phyloP scores from a whole-genome alignment of 2,329 filamentous ascomycete genomes.

The Tolypocladium amazonense region DNA sequence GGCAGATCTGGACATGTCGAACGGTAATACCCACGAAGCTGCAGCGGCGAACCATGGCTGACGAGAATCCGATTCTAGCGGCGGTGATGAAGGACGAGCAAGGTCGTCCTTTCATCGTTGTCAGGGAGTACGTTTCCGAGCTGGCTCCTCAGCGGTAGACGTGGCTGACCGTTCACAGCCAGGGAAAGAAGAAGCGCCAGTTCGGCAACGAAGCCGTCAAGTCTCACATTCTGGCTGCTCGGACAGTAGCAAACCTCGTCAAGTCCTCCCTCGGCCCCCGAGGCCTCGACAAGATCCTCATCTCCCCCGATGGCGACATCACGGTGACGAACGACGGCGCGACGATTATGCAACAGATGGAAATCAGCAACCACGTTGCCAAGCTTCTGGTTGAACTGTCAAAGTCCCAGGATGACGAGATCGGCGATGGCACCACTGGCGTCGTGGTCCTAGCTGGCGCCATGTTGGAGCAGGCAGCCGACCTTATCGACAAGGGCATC shows the following conservation, averaged over 20 bases:
- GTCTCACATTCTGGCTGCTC: conserved; percentile 91
- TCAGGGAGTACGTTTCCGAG: conserved; percentile 68
- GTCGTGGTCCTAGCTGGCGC: conserved; percentile 94
- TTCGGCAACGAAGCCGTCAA: conserved; percentile 97
- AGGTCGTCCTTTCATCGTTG: conserved; percentile 93
- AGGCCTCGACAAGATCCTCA: conserved; percentile 97
- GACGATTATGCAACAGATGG: conserved; percentile 96
- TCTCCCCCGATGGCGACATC: conserved; percentile 96
- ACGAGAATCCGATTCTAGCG: conserved; percentile 29
- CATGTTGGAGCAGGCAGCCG: conserved; percentile 89
- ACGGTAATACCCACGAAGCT: conserved; percentile 45
- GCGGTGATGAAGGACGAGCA: conserved; percentile 91
- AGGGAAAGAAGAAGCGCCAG: conserved; percentile 95
- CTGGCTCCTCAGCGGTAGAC: neutral
- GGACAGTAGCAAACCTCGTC: conserved; percentile 93
- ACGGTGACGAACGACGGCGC: conserved; percentile 98
- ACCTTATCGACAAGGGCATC: conserved; percentile 98
- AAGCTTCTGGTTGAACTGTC: conserved; percentile 95
- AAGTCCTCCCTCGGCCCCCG: conserved; percentile 93
- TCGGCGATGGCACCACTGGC: conserved; percentile 95
- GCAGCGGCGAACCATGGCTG: conserved; percentile 8
- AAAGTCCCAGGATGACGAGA: conserved; percentile 98
- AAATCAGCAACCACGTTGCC: conserved; percentile 96
- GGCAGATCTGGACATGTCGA: conserved; percentile 71
- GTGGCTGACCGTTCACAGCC: conserved; percentile 40